Evolutionary conservation across 495 filamentous ascomycete species (phyloP).

Genomic region (Clohesyomyces aquaticus): DNA sequence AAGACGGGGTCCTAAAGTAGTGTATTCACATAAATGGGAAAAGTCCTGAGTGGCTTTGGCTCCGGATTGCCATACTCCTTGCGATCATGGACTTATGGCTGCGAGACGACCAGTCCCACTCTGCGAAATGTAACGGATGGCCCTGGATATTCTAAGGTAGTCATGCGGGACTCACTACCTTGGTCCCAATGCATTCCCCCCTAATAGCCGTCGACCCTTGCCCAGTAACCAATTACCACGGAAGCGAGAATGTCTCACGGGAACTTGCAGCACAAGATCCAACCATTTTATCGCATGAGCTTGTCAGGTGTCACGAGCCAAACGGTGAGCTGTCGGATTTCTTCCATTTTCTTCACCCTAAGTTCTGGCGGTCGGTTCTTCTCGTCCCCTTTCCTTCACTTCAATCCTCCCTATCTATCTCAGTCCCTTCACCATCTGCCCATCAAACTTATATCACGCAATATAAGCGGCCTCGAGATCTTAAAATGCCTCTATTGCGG

Average conservation of each 20-base stretch:
- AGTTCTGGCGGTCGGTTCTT: too few species aligned
- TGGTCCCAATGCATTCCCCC: background rate
- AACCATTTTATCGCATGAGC: background rate
- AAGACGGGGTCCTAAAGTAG: conserved; percentile 39
- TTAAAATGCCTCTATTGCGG: too few species aligned
- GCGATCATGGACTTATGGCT: background rate
- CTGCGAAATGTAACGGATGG: too few species aligned
- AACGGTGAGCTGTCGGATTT: background rate
- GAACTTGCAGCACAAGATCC: conserved; percentile 2
- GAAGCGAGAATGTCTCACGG: background rate
- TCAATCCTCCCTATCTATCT: too few species aligned
- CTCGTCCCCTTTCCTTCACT: too few species aligned
- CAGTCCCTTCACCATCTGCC: too few species aligned
- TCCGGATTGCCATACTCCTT: background rate
- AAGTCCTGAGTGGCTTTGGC: too few species aligned
- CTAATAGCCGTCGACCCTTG: background rate
- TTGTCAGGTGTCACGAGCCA: background rate
- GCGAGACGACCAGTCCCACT: background rate
- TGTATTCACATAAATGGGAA: background rate
- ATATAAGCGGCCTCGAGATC: too few species aligned
- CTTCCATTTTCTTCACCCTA: background rate
- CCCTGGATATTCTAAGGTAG: too few species aligned
- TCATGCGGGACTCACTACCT: too few species aligned
- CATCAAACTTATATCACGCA: too few species aligned
- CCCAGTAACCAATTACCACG: background rate